These are phyloP conservation scores for Coniosporium uncinatum DNA, from an alignment of 2,329 filamentous ascomycete genomes.

Conservation along the genomic window DNA sequence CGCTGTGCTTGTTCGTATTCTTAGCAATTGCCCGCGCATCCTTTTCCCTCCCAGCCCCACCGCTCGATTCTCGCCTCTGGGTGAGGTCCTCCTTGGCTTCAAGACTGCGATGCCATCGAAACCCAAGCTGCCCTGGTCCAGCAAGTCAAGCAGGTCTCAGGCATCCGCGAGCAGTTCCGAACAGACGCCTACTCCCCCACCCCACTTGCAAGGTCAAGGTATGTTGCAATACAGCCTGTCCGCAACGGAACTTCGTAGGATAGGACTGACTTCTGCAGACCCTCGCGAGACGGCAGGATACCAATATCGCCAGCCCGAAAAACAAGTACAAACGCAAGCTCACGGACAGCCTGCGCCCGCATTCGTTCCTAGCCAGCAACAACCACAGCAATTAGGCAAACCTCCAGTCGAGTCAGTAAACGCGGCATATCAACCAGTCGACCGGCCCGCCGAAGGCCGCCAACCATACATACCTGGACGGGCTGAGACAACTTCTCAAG, in stretches of 20 bases:
- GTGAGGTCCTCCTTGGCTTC: background rate
- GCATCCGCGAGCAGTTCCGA: background rate
- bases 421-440: background rate
- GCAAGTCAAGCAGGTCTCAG: background rate
- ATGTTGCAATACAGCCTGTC: background rate
- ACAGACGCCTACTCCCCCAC: background rate
- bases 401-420: background rate
- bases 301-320: conserved; percentile 28
- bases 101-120: background rate
- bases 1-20: too few species aligned
- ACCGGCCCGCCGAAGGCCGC: background rate
- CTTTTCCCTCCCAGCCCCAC: too few species aligned
- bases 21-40: too few species aligned
- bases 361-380: background rate
- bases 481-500: background rate
- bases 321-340: conserved; percentile 3
- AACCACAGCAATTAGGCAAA: conserved; percentile 16
- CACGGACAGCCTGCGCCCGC: conserved; percentile 13
- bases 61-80: background rate
- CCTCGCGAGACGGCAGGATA: conserved; percentile 24
- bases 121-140: background rate
- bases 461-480: background rate
- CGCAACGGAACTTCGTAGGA: background rate
- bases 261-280: background rate
- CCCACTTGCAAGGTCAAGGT: background rate